Conservation (phyloP, 192 early-diverging fungal species). For the Podochytrium sp. region DNA sequence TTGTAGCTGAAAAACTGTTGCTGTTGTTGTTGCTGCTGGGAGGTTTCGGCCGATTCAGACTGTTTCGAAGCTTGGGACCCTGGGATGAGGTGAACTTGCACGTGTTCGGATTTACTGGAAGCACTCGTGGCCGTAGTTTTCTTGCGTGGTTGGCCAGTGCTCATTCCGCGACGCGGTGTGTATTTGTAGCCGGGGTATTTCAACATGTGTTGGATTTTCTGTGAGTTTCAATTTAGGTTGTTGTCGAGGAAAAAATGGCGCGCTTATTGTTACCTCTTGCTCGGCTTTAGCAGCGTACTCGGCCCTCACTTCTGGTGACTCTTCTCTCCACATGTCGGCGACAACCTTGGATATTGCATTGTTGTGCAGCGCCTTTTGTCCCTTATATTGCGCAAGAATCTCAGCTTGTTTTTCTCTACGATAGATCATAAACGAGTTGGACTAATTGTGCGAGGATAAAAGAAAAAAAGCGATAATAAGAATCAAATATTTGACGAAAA, state of each 20-base stretch:
- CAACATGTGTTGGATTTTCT: conserved; percentile 51
- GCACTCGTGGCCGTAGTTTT: background rate
- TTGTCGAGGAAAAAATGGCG: background rate
- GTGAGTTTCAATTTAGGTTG: background rate
- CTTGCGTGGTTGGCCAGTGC: background rate
- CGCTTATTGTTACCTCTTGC: conserved; percentile 30
- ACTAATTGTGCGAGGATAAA: background rate
- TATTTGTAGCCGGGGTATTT: conserved; percentile 67
- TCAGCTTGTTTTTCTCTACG: conserved; percentile 58
- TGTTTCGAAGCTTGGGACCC: background rate
- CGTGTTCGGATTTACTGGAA: conserved; percentile 7
- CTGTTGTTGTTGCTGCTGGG: background rate
- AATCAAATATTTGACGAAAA: background rate
- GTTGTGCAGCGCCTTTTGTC: conserved; percentile 50
- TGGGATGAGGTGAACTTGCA: conserved; percentile 23
- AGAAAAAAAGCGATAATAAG: background rate
- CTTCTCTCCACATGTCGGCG: conserved; percentile 58
- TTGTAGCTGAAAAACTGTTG: conserved; percentile 20
- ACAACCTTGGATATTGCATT: conserved; percentile 61
- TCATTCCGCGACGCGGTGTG: conserved; percentile 34
- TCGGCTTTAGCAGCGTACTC: conserved; percentile 55
- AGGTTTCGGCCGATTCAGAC: background rate
- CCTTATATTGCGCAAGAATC: conserved; percentile 46
- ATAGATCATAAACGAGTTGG: conserved; percentile 63
- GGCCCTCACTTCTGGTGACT: conserved; percentile 49